Percentiles rank a stretch among this genome's conserved stretches.
Conservation (phyloP, 768 basidiomycete species). For the Paxillus ammoniavirescens region DNA sequence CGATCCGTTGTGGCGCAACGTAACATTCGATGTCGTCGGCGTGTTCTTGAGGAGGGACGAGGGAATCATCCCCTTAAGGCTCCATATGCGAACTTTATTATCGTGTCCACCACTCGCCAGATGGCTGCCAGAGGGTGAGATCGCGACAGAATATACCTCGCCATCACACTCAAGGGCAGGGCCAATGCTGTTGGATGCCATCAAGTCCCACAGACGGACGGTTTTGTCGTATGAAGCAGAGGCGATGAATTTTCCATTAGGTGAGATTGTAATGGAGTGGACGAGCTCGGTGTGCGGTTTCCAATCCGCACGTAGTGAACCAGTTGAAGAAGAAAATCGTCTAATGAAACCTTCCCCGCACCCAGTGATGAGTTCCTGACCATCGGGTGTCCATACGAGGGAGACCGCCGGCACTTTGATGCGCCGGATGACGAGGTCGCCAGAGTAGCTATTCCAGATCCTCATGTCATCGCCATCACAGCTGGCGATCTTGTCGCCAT, state of each 20-base stretch:
- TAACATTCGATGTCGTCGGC: too few relatives aligned
- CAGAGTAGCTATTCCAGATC: conserved; percentile 14
- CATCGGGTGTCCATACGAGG: conserved; percentile 18
- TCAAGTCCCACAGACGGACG: conserved; percentile 26
- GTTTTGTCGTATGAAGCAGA: conserved; percentile 30
- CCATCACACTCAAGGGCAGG: conserved; percentile 12
- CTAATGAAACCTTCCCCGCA: conserved; percentile 17
- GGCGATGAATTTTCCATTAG: conserved; percentile 17
- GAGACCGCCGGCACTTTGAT: conserved; percentile 18
- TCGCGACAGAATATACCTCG: conserved; percentile 8
- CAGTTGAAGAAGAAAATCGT: conserved; percentile 8
- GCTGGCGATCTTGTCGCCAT: conserved; percentile 17
- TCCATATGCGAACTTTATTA: conserved; percentile 13
- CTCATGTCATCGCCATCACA: conserved; percentile 19
- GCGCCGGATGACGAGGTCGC: not conserved
- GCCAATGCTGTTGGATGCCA: conserved; percentile 15
- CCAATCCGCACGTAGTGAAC: not conserved
- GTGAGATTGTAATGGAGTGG: conserved; percentile 20
- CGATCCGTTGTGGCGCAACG: too few relatives aligned
- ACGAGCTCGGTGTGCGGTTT: conserved; percentile 18
- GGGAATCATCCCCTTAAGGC: conserved; percentile 12
- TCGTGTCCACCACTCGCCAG: conserved; percentile 20
- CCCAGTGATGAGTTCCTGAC: conserved; percentile 14
- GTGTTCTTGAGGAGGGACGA: conserved; percentile 8
- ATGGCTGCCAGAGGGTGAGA: conserved; percentile 13